These are phyloP conservation scores for Fagus sylvatica DNA, from an alignment of 306 rosid genomes.

Conservation along the genomic window DNA sequence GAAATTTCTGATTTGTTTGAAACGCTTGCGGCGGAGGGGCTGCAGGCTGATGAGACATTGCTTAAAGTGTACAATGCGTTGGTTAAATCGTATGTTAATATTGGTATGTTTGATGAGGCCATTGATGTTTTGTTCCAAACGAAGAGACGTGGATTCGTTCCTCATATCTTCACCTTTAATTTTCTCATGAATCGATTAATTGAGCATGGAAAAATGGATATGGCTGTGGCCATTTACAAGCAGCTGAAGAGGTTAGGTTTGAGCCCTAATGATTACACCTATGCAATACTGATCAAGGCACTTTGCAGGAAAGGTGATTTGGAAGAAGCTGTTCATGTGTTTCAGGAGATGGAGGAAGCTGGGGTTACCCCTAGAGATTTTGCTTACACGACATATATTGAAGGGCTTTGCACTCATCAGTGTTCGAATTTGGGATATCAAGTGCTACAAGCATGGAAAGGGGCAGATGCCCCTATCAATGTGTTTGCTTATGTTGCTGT, in stretches of 20 bases:
- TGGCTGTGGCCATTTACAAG: slow-evolving; percentile 46
- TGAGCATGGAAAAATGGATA: slow-evolving; percentile 42
- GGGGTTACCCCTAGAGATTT: slow-evolving; percentile 48
- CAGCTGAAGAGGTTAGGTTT: slow-evolving; percentile 74
- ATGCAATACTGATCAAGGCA: slow-evolving; percentile 70
- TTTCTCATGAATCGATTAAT: slow-evolving; percentile 69
- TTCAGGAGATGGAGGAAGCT: slow-evolving; percentile 67
- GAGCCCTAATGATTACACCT: slow-evolving; percentile 62
- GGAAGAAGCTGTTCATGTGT: slow-evolving; percentile 42
- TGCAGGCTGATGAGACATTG: slow-evolving; percentile 29
- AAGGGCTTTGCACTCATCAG: slow-evolving; percentile 64
- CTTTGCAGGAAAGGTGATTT: slow-evolving; percentile 58
- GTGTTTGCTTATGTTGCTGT: slow-evolving; percentile 53
- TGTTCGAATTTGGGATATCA: slow-evolving; percentile 56
- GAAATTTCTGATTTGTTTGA: slow-evolving; percentile 46
- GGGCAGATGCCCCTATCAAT: slow-evolving; percentile 39
- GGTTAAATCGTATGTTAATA: slow-evolving; percentile 60
- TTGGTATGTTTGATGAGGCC: slow-evolving; percentile 70
- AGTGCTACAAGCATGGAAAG: slow-evolving; percentile 51
- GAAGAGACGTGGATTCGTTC: slow-evolving; percentile 55
- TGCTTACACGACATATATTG: slow-evolving; percentile 56
- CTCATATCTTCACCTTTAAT: slow-evolving; percentile 58
- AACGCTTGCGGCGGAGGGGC: slow-evolving; percentile 33
- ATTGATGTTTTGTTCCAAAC: slow-evolving; percentile 53
- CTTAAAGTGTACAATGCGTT: slow-evolving; percentile 51